A percentile compares a stretch with the other conserved stretches of the same genome.
Evolutionary conservation across 768 basidiomycete genomes (phyloP).

Genomic region (Terana coerulea): DNA sequence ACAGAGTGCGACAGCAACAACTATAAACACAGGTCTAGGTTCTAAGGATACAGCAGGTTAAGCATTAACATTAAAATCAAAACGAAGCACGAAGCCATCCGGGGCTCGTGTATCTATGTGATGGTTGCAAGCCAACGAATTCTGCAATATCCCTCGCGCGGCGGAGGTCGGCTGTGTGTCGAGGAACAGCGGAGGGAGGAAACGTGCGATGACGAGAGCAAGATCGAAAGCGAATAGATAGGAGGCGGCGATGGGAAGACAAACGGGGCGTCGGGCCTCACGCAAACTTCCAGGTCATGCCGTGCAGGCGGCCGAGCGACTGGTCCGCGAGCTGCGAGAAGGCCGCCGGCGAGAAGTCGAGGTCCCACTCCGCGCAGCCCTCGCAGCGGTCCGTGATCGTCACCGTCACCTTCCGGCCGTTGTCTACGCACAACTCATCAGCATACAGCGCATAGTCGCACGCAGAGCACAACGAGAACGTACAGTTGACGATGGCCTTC

Average conservation of each 20-base stretch:
- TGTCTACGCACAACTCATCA: constrained; percentile 35
- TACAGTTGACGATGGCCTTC: constrained; percentile 44
- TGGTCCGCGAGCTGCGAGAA: constrained; percentile 45
- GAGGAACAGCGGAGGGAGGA: neutral
- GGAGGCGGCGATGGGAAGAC: neutral
- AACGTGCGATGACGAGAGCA: neutral
- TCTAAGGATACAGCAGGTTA: too few species aligned
- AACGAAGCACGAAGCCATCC: too few species aligned
- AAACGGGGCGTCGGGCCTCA: neutral
- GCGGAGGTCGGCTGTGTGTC: neutral
- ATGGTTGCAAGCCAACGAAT: too few species aligned
- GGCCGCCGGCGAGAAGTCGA: constrained; percentile 62
- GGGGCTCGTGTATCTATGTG: too few species aligned
- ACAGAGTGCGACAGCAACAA: too few species aligned
- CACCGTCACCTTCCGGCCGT: constrained; percentile 47
- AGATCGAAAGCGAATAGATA: neutral
- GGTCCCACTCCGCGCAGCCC: constrained; percentile 44
- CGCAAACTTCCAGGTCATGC: constrained; percentile 48
- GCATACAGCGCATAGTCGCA: constrained; percentile 5
- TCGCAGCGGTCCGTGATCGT: constrained; percentile 59
- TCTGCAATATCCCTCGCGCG: too few species aligned
- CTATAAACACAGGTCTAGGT: too few species aligned
- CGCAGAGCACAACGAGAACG: constrained; percentile 18
- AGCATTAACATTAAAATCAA: too few species aligned
- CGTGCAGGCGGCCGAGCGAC: constrained; percentile 46